These are phyloP conservation scores for Sporothrix globosa DNA, from an alignment of 2,329 filamentous ascomycete genomes.

Conservation along the genomic window DNA sequence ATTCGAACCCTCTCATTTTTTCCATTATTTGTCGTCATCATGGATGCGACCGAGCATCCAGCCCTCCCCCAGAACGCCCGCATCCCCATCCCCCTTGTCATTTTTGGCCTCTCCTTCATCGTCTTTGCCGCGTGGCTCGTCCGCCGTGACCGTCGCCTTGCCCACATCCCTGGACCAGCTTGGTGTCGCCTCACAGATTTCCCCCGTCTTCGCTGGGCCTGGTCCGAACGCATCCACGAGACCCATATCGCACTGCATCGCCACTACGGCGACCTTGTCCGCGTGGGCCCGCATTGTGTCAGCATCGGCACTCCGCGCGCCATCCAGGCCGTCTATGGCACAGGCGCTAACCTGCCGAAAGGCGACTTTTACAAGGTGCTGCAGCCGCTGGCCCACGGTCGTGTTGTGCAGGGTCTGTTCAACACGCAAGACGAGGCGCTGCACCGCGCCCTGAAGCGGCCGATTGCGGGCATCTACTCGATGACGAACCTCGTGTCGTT, in stretches of 20 bases:
- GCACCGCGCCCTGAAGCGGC: slow-evolving; percentile 28
- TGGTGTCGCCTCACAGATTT: slow-evolving; percentile 21
- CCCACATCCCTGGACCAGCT: slow-evolving; percentile 27
- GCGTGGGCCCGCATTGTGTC: slow-evolving; percentile 24
- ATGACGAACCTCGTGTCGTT: slow-evolving; percentile 32
- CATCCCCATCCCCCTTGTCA: neutral
- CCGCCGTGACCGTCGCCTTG: slow-evolving; percentile 16
- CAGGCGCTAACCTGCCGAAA: slow-evolving; percentile 26
- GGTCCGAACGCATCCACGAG: slow-evolving; percentile 27
- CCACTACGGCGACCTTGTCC: slow-evolving; percentile 26
- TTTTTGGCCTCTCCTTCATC: neutral
- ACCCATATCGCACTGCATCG: slow-evolving; percentile 23
- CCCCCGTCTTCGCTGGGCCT: slow-evolving; percentile 27
- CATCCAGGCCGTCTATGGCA: slow-evolving; percentile 27
- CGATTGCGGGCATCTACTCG: slow-evolving; percentile 30
- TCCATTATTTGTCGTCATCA: neutral
- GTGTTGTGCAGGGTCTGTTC: slow-evolving; percentile 30
- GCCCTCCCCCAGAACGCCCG: neutral
- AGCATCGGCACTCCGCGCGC: slow-evolving; percentile 25
- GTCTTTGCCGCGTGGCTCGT: neutral
- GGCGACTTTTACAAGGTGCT: slow-evolving; percentile 27
- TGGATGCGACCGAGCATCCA: neutral
- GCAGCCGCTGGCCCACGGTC: slow-evolving; percentile 28
- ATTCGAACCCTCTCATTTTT: no score
- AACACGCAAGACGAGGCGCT: slow-evolving; percentile 28